phyloP scores from a whole-genome alignment of 1,284 basidiomycete genomes.

The Exsudoporus floridanus region DNA sequence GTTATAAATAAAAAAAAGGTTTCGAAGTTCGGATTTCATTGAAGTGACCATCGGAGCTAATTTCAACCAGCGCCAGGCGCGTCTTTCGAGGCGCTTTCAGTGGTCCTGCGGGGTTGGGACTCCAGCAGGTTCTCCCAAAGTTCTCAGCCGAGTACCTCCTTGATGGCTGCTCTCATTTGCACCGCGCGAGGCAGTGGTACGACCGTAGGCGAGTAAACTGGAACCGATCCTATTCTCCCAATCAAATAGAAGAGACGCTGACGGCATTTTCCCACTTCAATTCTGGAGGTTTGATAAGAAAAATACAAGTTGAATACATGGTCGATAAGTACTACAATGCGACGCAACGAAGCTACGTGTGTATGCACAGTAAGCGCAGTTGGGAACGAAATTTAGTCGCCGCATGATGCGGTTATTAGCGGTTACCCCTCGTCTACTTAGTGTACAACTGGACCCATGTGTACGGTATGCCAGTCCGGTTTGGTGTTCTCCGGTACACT shows the following conservation, averaged over 20 bases:
- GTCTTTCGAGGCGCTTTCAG: neutral
- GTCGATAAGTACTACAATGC: neutral
- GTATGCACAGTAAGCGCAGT: neutral
- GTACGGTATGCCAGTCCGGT: slow-evolving; percentile 16
- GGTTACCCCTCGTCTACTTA: slow-evolving; percentile 1
- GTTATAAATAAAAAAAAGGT: neutral
- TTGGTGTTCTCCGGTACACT: slow-evolving; percentile 10
- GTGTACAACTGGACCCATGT: slow-evolving; percentile 16
- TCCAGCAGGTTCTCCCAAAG: too few species aligned
- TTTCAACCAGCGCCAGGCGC: neutral
- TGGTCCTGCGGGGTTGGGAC: neutral
- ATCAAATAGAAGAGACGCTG: neutral
- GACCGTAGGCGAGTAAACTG: neutral
- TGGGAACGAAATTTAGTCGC: neutral
- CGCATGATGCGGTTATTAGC: neutral
- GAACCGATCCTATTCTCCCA: neutral
- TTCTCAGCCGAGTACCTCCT: neutral
- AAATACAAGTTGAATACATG: neutral
- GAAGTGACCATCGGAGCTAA: neutral
- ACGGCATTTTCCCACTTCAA: neutral
- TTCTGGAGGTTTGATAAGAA: neutral
- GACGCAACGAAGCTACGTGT: too few species aligned
- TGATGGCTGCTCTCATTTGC: too few species aligned
- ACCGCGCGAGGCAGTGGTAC: neutral
- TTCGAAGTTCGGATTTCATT: neutral